Evolutionary conservation across 2,329 filamentous ascomycete genomes (phyloP).

Genomic region (Zymoseptoria pseudotritici): DNA sequence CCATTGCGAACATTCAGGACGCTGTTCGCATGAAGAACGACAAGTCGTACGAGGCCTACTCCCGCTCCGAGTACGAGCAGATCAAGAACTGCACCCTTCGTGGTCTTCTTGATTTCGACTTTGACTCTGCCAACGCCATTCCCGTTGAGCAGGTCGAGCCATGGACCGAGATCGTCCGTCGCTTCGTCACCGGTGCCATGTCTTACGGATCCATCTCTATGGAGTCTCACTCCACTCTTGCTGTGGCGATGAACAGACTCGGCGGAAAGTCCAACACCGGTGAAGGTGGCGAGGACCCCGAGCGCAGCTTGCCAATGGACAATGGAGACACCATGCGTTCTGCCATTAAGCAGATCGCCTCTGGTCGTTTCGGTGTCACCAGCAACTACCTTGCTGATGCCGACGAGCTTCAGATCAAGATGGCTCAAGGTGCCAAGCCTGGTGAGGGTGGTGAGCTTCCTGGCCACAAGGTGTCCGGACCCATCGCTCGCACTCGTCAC

Average conservation of each 20-base stretch:
- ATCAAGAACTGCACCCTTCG: conserved; percentile 95
- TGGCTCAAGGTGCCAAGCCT: conserved; percentile 97
- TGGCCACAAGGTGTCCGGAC: conserved; percentile 90
- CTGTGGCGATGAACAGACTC: conserved; percentile 92
- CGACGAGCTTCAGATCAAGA: conserved; percentile 97
- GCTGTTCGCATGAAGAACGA: conserved; percentile 95
- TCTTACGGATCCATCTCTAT: conserved; percentile 98
- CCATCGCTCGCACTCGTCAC: conserved; percentile 89
- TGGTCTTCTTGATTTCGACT: conserved; percentile 92
- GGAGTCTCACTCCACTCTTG: conserved; percentile 93
- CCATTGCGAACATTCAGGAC: conserved; percentile 95
- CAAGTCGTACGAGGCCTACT: conserved; percentile 97
- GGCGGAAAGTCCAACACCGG: conserved; percentile 97
- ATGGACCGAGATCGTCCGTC: conserved; percentile 94
- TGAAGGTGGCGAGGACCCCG: conserved; percentile 91
- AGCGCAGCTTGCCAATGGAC: conserved; percentile 75
- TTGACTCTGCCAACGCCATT: conserved; percentile 74
- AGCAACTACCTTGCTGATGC: conserved; percentile 91
- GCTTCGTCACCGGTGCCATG: conserved; percentile 96
- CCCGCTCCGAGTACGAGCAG: conserved; percentile 84
- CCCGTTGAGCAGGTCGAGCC: conserved; percentile 96
- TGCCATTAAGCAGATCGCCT: conserved; percentile 95
- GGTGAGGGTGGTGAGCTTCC: conserved; percentile 96
- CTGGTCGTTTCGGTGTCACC: conserved; percentile 91
- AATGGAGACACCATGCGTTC: conserved; percentile 97